Conservation (phyloP, 2,329 filamentous ascomycete species). For the Endoconidiophora laricicola region DNA sequence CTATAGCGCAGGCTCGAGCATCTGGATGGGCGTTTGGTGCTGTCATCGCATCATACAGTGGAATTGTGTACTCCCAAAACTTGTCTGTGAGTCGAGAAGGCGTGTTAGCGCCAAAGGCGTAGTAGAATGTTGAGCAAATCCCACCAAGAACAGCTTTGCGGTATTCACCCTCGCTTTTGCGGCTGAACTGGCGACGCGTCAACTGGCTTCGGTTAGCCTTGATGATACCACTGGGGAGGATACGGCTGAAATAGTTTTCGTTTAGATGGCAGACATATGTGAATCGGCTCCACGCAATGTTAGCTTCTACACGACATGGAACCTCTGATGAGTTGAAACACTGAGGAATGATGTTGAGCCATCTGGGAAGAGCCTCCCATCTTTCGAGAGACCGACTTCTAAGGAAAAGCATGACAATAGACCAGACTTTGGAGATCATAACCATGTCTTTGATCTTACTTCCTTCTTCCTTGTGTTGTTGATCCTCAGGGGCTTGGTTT, state of each 20-base stretch:
- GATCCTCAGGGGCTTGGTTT: not conserved
- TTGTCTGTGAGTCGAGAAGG: constrained; percentile 49
- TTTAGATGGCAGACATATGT: constrained; percentile 57
- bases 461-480: not conserved
- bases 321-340: constrained; percentile 70
- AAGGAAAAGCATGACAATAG: constrained; percentile 61
- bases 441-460: constrained; percentile 17
- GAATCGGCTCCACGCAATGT: constrained; percentile 72
- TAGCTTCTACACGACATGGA: constrained; percentile 56
- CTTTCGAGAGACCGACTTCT: constrained; percentile 40
- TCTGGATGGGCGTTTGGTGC: constrained; percentile 13
- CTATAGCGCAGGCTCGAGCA: constrained; percentile 39
- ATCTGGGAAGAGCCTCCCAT: constrained; percentile 60
- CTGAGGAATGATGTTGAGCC: constrained; percentile 62
- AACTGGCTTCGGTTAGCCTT: constrained; percentile 9
- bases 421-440: constrained; percentile 78
- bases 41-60: constrained; percentile 18
- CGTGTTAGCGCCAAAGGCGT: constrained; percentile 56
- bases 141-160: constrained; percentile 45
- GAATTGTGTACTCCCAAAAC: constrained; percentile 65
- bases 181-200: constrained; percentile 6
- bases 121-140: constrained; percentile 70
- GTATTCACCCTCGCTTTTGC: constrained; percentile 39
- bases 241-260: constrained; percentile 39
- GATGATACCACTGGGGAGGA: constrained; percentile 19